Conservation (phyloP, 2,329 filamentous ascomycete genomes). For the Scedosporium dehoogii region DNA sequence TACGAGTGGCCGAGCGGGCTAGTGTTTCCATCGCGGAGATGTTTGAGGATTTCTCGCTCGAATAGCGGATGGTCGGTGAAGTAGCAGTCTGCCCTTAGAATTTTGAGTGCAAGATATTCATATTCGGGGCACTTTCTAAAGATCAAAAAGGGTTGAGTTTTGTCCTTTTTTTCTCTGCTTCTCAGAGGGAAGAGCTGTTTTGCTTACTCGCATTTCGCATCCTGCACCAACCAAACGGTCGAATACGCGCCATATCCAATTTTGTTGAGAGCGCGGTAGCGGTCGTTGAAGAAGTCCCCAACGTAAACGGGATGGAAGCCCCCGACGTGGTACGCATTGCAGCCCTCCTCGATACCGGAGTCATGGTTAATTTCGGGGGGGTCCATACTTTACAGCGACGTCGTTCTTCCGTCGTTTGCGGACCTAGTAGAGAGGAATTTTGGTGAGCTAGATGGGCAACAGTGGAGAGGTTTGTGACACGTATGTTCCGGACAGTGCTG, state of each 20-base stretch:
- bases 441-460: no score
- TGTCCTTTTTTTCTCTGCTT: neutral
- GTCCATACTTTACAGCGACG: neutral
- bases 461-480: no score
- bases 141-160: neutral
- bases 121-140: neutral
- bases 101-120: conserved; percentile 17
- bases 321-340: conserved; percentile 14
- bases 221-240: conserved; percentile 28
- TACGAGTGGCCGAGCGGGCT: conserved; percentile 18
- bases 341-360: conserved; percentile 12
- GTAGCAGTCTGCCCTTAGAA: conserved; percentile 14
- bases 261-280: conserved; percentile 26
- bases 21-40: conserved; percentile 9
- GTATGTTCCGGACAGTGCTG: no score
- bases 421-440: no score
- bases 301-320: conserved; percentile 22
- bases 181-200: neutral
- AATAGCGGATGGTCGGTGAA: conserved; percentile 9
- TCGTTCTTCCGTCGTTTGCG: neutral
- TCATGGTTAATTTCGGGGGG: neutral
- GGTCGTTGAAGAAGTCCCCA: conserved; percentile 20
- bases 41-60: conserved; percentile 12
- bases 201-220: neutral
- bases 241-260: conserved; percentile 27